Conservation (phyloP, 345 rosid genomes). For the Punica granatum region DNA sequence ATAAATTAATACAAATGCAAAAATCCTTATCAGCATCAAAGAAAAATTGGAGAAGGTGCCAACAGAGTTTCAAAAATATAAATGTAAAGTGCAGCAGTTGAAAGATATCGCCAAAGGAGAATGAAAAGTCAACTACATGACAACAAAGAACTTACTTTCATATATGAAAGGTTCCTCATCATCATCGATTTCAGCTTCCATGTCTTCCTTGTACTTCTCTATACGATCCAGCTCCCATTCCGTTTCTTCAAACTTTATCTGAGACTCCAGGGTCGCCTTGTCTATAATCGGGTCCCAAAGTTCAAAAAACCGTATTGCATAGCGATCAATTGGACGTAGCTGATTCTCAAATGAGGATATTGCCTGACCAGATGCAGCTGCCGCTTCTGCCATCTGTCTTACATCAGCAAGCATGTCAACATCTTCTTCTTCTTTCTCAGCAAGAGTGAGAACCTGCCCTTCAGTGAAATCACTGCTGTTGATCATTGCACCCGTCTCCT, state of each 20-base stretch:
- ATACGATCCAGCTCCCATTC: constrained; percentile 98
- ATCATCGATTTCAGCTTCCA: constrained; percentile 99
- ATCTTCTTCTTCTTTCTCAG: constrained; percentile 82
- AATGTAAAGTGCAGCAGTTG: background rate
- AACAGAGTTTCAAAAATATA: background rate
- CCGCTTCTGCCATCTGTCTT: constrained; percentile 91
- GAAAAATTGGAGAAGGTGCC: background rate
- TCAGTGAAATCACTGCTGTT: constrained; percentile 33
- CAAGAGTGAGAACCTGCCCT: constrained; percentile 46
- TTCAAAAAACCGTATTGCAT: constrained; percentile 81
- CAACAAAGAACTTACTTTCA: constrained; percentile 62
- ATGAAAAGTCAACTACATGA: background rate
- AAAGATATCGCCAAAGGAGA: background rate
- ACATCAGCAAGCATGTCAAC: constrained; percentile 86
- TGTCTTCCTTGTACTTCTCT: constrained; percentile 92
- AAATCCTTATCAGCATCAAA: background rate
- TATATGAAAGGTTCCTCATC: constrained; percentile 96
- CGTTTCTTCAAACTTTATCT: constrained; percentile 69
- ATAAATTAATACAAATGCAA: background rate
- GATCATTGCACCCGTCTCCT: constrained; percentile 28
- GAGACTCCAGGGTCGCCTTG: constrained; percentile 63
- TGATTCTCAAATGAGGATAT: constrained; percentile 78
- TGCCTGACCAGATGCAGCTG: constrained; percentile 89
- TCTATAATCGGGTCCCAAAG: constrained; percentile 92
- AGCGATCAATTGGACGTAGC: constrained; percentile 91